Evolutionary conservation across 306 rosid species (phyloP).

Genomic region (Sophora flavescens): DNA sequence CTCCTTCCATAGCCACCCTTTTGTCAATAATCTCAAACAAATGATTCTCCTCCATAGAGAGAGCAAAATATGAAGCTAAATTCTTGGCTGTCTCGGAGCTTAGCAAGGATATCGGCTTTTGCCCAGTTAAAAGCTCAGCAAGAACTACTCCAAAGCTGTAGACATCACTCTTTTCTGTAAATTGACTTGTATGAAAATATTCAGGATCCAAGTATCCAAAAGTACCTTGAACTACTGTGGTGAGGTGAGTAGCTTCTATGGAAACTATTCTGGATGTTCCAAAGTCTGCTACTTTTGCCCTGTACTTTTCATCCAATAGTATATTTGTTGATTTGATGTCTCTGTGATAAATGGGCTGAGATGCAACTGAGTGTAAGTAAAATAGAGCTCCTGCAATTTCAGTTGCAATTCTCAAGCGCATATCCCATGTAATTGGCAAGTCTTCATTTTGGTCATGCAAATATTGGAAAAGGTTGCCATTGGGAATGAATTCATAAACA

Average conservation of each 20-base stretch:
- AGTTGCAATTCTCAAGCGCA: slow-evolving; percentile 35
- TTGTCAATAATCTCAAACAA: slow-evolving; percentile 43
- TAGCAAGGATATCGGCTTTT: not conserved
- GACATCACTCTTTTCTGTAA: slow-evolving; percentile 37
- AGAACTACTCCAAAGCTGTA: slow-evolving; percentile 42
- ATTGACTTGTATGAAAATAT: slow-evolving; percentile 41
- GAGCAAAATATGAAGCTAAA: slow-evolving; percentile 43
- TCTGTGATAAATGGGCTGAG: slow-evolving; percentile 38
- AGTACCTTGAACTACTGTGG: slow-evolving; percentile 35
- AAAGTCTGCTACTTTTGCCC: slow-evolving; percentile 46
- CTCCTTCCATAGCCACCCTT: not conserved
- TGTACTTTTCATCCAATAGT: slow-evolving; percentile 36
- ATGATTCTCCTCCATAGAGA: slow-evolving; percentile 11
- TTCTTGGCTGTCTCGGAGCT: slow-evolving; percentile 26
- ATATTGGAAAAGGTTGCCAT: slow-evolving; percentile 31
- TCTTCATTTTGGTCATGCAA: slow-evolving; percentile 26
- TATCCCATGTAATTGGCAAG: slow-evolving; percentile 37
- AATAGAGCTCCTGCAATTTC: slow-evolving; percentile 40
- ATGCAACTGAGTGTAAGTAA: slow-evolving; percentile 45
- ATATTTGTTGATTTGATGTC: slow-evolving; percentile 45
- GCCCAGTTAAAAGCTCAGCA: slow-evolving; percentile 31
- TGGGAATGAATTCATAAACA: slow-evolving; percentile 44
- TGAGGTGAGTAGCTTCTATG: slow-evolving; percentile 36
- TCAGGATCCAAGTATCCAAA: slow-evolving; percentile 45
- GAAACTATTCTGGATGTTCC: slow-evolving; percentile 39